Evolutionary conservation across 257 asterid genomes (phyloP).

Genomic region (Mitragyna speciosa): DNA sequence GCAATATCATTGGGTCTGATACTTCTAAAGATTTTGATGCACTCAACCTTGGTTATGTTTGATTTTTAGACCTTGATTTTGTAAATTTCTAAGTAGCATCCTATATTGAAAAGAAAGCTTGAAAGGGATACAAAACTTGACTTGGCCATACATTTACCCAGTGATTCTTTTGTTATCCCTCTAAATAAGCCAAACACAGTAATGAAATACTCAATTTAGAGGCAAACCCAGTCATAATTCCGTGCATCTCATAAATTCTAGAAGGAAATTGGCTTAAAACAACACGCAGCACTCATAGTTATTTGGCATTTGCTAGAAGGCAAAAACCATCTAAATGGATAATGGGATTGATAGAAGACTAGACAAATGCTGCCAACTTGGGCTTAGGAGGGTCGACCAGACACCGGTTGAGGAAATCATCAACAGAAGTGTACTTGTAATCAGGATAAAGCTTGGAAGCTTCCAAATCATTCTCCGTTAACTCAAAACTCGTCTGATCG

Average conservation of each 20-base stretch:
- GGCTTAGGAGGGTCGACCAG: constrained; percentile 36
- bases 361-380: constrained; percentile 37
- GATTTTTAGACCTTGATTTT: too few species aligned
- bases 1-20: background rate
- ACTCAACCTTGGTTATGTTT: background rate
- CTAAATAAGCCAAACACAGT: background rate
- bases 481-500: constrained; percentile 35
- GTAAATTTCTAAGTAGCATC: background rate
- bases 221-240: background rate
- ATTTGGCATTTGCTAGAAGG: background rate
- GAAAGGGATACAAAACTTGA: too few species aligned
- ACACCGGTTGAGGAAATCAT: constrained; percentile 39
- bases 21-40: background rate
- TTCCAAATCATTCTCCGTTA: constrained; percentile 37
- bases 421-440: constrained; percentile 34
- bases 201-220: background rate
- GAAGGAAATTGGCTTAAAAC: background rate
- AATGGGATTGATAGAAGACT: background rate
- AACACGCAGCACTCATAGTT: background rate
- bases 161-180: background rate
- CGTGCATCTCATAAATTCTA: background rate
- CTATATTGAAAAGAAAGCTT: background rate
- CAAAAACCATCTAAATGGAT: background rate
- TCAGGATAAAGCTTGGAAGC: constrained; percentile 41
- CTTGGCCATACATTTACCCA: background rate